Conservation (phyloP, 176 grass and related monocot genomes). For the Miscanthus lutarioriparius region DNA sequence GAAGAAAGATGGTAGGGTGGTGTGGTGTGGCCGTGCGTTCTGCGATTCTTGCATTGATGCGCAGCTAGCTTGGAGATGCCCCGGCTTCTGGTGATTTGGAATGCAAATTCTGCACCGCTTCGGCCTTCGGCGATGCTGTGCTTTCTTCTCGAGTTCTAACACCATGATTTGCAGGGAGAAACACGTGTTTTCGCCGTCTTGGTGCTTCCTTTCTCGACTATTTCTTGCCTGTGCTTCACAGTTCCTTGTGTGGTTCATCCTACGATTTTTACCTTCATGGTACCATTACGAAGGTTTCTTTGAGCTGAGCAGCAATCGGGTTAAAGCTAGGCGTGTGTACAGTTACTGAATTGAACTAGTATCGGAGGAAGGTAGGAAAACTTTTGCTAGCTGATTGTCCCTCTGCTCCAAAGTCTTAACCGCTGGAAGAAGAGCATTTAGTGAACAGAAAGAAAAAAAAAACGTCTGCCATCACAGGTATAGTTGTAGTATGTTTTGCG, state of each 20-base stretch:
- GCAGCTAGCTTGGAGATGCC: neutral
- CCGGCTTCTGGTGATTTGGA: neutral
- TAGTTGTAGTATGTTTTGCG: neutral
- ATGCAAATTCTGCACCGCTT: neutral
- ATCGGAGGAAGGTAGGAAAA: neutral
- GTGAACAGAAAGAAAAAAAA: neutral
- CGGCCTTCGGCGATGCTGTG: neutral
- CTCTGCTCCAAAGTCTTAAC: neutral
- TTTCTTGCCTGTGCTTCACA: neutral
- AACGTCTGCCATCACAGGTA: too few species aligned
- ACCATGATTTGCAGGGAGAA: neutral
- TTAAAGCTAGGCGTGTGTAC: neutral
- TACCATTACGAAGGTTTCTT: neutral
- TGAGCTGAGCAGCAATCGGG: neutral
- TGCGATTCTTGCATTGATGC: neutral
- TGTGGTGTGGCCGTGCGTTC: neutral
- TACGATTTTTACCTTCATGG: neutral
- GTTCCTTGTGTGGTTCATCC: neutral
- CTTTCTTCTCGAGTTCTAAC: neutral
- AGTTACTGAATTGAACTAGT: neutral
- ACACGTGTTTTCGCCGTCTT: neutral
- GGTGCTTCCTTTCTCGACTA: neutral
- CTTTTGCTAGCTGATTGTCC: neutral
- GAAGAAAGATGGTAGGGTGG: conserved; percentile 1
- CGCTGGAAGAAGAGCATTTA: neutral